These are phyloP conservation scores for Pichia inconspicua DNA, from an alignment of 1,139 yeast genomes.

Conservation along the genomic window DNA sequence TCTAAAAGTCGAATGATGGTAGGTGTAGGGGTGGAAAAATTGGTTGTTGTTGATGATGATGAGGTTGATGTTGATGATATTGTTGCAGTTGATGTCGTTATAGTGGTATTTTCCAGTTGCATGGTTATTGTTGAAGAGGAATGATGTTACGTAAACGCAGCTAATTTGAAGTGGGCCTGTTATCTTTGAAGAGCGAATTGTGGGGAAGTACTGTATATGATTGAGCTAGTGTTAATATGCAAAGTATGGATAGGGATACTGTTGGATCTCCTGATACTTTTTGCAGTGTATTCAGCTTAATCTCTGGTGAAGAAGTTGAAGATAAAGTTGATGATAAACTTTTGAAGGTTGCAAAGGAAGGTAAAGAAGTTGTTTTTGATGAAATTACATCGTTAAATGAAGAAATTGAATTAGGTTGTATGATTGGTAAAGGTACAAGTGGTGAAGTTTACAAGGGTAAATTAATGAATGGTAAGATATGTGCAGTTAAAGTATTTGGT, in stretches of 20 bases:
- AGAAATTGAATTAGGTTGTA: not conserved
- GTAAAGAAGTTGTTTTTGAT: not conserved
- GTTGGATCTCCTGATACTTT: not conserved
- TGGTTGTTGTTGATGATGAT: not conserved
- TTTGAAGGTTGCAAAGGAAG: no score
- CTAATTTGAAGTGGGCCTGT: no score
- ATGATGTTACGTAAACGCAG: no score
- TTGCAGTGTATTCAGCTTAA: not conserved
- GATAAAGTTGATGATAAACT: no score
- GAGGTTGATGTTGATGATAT: not conserved
- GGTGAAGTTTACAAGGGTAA: not conserved
- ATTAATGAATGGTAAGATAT: not conserved
- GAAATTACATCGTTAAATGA: no score
- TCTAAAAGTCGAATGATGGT: constrained; percentile 18
- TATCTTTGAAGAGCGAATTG: no score
- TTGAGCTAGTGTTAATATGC: no score
- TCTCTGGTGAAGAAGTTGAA: not conserved
- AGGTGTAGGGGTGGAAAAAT: not conserved
- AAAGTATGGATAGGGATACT: not conserved
- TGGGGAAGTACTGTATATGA: no score
- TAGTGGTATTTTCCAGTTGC: not conserved
- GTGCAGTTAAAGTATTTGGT: not conserved
- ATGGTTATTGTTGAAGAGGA: no score
- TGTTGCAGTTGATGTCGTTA: not conserved
- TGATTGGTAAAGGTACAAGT: not conserved